Evolutionary conservation across 768 basidiomycete genomes (phyloP).

Genomic region (Tricholomella constricta): DNA sequence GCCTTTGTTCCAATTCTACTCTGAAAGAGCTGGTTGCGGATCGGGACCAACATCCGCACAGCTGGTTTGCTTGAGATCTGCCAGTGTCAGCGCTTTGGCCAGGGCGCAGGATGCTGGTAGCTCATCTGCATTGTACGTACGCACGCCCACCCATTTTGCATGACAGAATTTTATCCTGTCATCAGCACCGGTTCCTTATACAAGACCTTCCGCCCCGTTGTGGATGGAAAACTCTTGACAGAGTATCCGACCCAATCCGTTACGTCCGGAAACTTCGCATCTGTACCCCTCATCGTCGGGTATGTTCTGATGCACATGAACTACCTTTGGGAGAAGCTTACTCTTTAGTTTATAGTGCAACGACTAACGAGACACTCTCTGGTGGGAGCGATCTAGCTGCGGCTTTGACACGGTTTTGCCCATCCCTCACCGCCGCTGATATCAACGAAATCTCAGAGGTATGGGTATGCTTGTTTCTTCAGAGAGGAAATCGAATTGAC

Average conservation of each 20-base stretch:
- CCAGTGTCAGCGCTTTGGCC: conserved; percentile 51
- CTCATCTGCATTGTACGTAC: conserved; percentile 43
- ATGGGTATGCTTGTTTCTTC: neutral
- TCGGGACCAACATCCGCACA: conserved; percentile 32
- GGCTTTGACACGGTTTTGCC: conserved; percentile 45
- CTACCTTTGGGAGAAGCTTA: neutral
- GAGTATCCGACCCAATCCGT: conserved; percentile 53
- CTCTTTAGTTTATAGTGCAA: conserved; percentile 35
- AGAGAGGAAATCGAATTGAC: neutral
- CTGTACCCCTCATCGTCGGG: conserved; percentile 64
- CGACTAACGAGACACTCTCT: conserved; percentile 61
- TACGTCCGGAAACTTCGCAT: conserved; percentile 42
- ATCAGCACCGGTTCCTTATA: conserved; percentile 43
- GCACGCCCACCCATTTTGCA: neutral
- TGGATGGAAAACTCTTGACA: conserved; percentile 54
- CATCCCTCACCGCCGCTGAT: conserved; percentile 41
- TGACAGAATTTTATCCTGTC: conserved; percentile 5
- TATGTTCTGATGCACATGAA: conserved; percentile 29
- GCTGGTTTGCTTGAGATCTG: conserved; percentile 50
- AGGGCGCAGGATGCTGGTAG: conserved; percentile 53
- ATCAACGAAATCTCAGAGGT: conserved; percentile 38
- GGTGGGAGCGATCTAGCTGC: conserved; percentile 38
- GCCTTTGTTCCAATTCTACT: conserved; percentile 56
- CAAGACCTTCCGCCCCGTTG: conserved; percentile 50
- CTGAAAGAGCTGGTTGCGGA: conserved; percentile 51